A percentile compares a stretch with the other conserved stretches of the same genome.
Evolutionary conservation across 2,329 filamentous ascomycete genomes (phyloP).

Genomic region (Beauveria asiatica): DNA sequence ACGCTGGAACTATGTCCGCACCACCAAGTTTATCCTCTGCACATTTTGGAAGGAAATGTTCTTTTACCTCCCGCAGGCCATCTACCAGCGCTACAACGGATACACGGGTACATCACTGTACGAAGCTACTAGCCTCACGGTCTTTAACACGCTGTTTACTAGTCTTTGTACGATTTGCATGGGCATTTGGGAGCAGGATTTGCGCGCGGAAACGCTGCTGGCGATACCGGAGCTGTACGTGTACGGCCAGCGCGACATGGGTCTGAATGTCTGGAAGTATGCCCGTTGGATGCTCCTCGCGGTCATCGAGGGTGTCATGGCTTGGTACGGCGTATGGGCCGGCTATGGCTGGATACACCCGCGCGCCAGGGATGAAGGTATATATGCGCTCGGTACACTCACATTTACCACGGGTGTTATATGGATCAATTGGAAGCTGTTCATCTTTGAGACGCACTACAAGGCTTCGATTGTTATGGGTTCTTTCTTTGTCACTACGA

Average conservation of each 20-base stretch:
- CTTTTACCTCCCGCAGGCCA: slow-evolving; percentile 77
- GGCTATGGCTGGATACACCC: slow-evolving; percentile 40
- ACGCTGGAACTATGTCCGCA: slow-evolving; percentile 82
- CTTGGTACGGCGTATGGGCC: slow-evolving; percentile 58
- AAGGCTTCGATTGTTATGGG: slow-evolving; percentile 57
- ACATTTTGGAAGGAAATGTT: slow-evolving; percentile 88
- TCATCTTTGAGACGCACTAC: slow-evolving; percentile 71
- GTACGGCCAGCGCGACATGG: slow-evolving; percentile 63
- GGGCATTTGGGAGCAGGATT: slow-evolving; percentile 86
- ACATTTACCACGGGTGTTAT: slow-evolving; percentile 63
- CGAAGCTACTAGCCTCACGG: slow-evolving; percentile 76
- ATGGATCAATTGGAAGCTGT: slow-evolving; percentile 68
- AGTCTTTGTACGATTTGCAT: slow-evolving; percentile 81
- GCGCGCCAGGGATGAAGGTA: slow-evolving; percentile 52
- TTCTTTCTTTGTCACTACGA: slow-evolving; percentile 49
- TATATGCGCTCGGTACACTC: slow-evolving; percentile 67
- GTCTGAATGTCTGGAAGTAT: slow-evolving; percentile 69
- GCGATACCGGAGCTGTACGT: slow-evolving; percentile 87
- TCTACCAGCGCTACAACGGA: slow-evolving; percentile 75
- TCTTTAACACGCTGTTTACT: slow-evolving; percentile 93
- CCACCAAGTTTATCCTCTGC: slow-evolving; percentile 78
- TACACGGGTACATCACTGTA: slow-evolving; percentile 90
- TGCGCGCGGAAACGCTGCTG: slow-evolving; percentile 74
- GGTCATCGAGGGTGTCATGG: slow-evolving; percentile 61
- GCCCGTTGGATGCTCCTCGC: slow-evolving; percentile 70